Conservation (phyloP, 345 rosid species). For the Streptanthus diversifolius region DNA sequence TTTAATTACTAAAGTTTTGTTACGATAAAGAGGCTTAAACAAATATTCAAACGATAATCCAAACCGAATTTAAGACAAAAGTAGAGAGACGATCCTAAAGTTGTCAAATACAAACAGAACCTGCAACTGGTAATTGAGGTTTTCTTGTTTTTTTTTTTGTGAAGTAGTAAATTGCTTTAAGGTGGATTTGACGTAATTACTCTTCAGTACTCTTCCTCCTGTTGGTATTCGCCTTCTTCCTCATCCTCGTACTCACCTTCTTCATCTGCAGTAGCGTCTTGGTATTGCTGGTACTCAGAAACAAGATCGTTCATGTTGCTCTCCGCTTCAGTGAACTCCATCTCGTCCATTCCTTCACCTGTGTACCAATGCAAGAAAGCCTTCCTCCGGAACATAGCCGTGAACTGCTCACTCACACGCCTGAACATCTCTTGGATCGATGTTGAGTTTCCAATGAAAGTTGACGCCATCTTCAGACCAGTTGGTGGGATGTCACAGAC, state of each 20-base stretch:
- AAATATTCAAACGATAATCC: neutral
- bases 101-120: neutral
- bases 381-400: too few species aligned
- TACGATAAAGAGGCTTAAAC: too few species aligned
- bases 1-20: too few species aligned
- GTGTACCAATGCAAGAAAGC: neutral
- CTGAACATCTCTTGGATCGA: too few species aligned
- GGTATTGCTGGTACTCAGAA: slow-evolving; percentile 4
- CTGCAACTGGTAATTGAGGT: slow-evolving; percentile 3
- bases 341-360: neutral
- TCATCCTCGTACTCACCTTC: slow-evolving; percentile 23
- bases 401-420: too few species aligned
- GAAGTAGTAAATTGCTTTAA: neutral
- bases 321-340: neutral
- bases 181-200: neutral
- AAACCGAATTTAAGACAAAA: neutral
- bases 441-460: neutral
- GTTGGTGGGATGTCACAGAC: slow-evolving; percentile 25
- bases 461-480: neutral
- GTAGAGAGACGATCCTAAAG: neutral
- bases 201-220: slow-evolving; percentile 17
- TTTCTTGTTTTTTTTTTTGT: neutral
- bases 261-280: neutral
- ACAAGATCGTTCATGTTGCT: slow-evolving; percentile 35
- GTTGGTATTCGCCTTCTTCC: slow-evolving; percentile 5